phyloP scores from a whole-genome alignment of 2,329 filamentous ascomycete genomes.

The Fusarium xyrophilum region DNA sequence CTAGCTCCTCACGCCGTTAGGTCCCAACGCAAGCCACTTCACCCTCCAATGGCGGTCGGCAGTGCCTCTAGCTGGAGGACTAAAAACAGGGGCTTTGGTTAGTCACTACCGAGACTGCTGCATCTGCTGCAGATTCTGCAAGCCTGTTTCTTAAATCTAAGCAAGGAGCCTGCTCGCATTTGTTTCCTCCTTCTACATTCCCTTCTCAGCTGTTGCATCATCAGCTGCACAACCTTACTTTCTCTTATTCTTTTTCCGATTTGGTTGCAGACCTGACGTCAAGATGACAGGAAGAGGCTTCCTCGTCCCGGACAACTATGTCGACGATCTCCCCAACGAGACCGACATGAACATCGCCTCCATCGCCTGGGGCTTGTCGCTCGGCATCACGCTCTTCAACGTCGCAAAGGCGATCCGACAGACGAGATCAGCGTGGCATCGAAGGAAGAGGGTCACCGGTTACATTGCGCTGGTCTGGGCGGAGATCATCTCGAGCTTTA shows the following conservation, averaged over 20 bases:
- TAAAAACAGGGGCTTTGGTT: neutral
- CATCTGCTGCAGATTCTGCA: conserved; percentile 16
- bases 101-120: conserved; percentile 2
- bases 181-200: neutral
- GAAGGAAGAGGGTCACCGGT: conserved; percentile 35
- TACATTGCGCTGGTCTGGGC: conserved; percentile 35
- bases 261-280: neutral
- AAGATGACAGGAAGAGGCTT: conserved; percentile 33
- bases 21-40: neutral
- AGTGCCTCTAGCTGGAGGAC: neutral
- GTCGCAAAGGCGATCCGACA: conserved; percentile 35
- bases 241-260: neutral
- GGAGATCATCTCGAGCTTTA: conserved; percentile 39
- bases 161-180: neutral
- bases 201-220: neutral
- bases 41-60: conserved; percentile 2
- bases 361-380: conserved; percentile 40
- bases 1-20: neutral
- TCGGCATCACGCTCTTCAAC: conserved; percentile 38
- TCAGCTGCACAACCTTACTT: neutral
- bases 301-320: conserved; percentile 34
- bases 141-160: conserved; percentile 6
- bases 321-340: conserved; percentile 29
- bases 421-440: conserved; percentile 18
- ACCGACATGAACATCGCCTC: conserved; percentile 41